Conservation (phyloP, 768 basidiomycete genomes). For the Russula emetica region DNA sequence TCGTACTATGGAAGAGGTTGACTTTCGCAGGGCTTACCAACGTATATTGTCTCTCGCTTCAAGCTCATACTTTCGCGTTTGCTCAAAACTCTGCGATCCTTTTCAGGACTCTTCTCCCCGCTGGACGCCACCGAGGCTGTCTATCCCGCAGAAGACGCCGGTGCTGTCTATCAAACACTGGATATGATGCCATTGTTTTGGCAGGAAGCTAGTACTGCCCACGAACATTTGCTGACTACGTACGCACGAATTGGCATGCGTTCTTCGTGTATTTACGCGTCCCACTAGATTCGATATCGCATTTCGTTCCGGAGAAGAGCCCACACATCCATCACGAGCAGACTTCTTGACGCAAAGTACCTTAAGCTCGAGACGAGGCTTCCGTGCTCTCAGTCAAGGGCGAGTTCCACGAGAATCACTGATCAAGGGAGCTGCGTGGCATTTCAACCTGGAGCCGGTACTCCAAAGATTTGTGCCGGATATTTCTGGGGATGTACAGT, state of each 20-base stretch:
- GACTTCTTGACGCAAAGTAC: conserved; percentile 55
- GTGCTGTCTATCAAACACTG: conserved; percentile 45
- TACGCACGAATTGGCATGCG: conserved; percentile 33
- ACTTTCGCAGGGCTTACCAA: conserved; percentile 53
- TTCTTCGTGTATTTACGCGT: background rate
- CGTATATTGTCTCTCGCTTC: conserved; percentile 38
- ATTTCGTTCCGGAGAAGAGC: conserved; percentile 51
- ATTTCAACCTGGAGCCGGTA: conserved; percentile 45
- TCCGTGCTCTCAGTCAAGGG: conserved; percentile 48
- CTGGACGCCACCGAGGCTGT: conserved; percentile 15
- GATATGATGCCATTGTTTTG: conserved; percentile 54
- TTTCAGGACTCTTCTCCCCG: conserved; percentile 29
- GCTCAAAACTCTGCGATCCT: background rate
- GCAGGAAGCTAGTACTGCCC: conserved; percentile 46
- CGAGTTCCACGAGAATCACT: conserved; percentile 43
- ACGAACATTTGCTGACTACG: conserved; percentile 60
- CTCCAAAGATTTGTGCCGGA: conserved; percentile 43
- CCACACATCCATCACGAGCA: conserved; percentile 41
- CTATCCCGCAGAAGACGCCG: conserved; percentile 32
- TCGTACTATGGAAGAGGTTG: conserved; percentile 43
- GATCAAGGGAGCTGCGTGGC: conserved; percentile 47
- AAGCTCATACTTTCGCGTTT: background rate
- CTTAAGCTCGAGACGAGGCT: conserved; percentile 51
- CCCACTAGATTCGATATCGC: conserved; percentile 57
- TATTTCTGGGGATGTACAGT: conserved; percentile 36